Percentiles rank a stretch among this genome's conserved stretches.
phyloP scores from a whole-genome alignment of 208 protist genomes.

The Angomonas desouzai region DNA sequence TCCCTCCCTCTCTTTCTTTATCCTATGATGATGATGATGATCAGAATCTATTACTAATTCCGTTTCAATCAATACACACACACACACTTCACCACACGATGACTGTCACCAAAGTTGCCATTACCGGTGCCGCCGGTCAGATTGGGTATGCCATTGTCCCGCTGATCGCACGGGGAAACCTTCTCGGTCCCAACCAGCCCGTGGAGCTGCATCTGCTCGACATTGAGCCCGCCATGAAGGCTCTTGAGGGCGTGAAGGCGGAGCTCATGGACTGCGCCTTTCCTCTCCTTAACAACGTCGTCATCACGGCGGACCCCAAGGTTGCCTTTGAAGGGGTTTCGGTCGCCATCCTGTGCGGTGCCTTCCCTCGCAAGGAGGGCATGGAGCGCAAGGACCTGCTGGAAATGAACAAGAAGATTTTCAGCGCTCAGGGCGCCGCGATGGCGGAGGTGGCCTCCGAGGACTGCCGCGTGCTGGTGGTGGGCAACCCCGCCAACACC shows the following conservation, averaged over 20 bases:
- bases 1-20: conserved; percentile 6
- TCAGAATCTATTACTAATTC: too few relatives aligned
- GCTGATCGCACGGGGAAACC: conserved; percentile 89
- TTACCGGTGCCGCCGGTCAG: conserved; percentile 97
- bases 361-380: conserved; percentile 85
- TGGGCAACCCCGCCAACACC: conserved; percentile 98
- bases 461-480: conserved; percentile 86
- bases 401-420: conserved; percentile 94
- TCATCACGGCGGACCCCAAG: conserved; percentile 56
- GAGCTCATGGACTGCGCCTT: conserved; percentile 94
- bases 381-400: conserved; percentile 97
- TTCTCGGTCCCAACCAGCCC: conserved; percentile 86
- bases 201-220: conserved; percentile 93
- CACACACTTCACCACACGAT: conserved; percentile 12
- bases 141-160: conserved; percentile 94
- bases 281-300: conserved; percentile 78
- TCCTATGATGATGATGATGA: conserved; percentile 12
- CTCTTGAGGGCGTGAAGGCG: conserved; percentile 85
- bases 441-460: conserved; percentile 82
- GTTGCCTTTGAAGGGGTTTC: conserved; percentile 86
- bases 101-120: conserved; percentile 52
- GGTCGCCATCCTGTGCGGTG: conserved; percentile 82
- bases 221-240: conserved; percentile 60
- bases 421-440: conserved; percentile 89
- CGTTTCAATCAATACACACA: too few relatives aligned